Percentiles rank a stretch among this genome's conserved stretches.
Evolutionary conservation across 164 flowering plant genomes (phyloP).

Genomic region (Aristolochia californica): DNA sequence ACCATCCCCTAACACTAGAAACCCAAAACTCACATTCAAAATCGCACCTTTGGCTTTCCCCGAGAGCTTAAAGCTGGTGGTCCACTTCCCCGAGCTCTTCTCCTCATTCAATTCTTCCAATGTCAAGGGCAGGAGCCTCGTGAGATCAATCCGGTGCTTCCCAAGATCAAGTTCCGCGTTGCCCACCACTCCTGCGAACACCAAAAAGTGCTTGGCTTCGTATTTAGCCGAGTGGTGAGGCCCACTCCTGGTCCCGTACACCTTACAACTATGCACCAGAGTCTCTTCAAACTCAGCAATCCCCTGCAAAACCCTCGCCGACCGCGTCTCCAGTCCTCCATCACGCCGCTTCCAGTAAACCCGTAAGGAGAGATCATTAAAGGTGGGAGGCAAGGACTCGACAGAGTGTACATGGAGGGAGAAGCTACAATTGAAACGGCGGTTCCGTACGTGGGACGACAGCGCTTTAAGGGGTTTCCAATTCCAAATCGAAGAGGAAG

Average conservation of each 20-base stretch:
- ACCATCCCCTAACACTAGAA: conserved; percentile 40
- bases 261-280: conserved; percentile 44
- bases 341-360: conserved; percentile 88
- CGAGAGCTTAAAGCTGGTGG: conserved; percentile 73
- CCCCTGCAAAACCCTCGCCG: conserved; percentile 47
- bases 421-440: conserved; percentile 54
- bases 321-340: conserved; percentile 38
- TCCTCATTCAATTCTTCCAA: conserved; percentile 93
- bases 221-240: conserved; percentile 82
- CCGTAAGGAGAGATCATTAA: conserved; percentile 34
- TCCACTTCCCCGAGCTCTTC: conserved; percentile 79
- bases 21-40: conserved; percentile 86
- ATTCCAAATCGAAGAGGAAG: conserved; percentile 48
- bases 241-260: conserved; percentile 71
- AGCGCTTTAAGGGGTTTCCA: conserved; percentile 79
- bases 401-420: conserved; percentile 65
- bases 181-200: conserved; percentile 47
- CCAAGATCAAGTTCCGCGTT: conserved; percentile 68
- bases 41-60: conserved; percentile 75
- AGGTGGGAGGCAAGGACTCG: conserved; percentile 45
- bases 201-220: conserved; percentile 77
- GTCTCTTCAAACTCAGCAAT: conserved; percentile 62
- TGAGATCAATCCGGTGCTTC: conserved; percentile 83
- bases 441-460: conserved; percentile 43
- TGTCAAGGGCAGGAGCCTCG: conserved; percentile 82